These are phyloP conservation scores for Sphagnurus paluster DNA, from an alignment of 1,284 basidiomycete species.

Conservation along the genomic window DNA sequence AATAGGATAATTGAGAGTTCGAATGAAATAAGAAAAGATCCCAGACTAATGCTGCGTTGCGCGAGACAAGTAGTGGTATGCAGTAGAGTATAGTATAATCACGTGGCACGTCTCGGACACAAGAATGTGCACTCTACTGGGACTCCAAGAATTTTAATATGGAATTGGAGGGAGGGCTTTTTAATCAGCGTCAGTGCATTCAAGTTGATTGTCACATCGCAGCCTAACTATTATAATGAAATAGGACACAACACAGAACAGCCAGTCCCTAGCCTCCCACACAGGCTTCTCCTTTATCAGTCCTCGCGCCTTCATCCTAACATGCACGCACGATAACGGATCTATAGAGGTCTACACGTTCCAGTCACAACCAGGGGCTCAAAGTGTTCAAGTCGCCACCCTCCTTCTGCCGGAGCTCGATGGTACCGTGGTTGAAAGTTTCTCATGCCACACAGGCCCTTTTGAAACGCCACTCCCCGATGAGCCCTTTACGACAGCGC, in stretches of 20 bases:
- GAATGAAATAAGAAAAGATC: no score
- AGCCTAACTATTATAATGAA: no score
- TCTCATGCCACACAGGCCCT: conserved; percentile 34
- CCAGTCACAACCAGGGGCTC: conserved; percentile 10
- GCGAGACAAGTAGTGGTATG: no score
- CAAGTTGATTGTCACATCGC: not conserved
- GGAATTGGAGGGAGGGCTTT: conserved; percentile 53
- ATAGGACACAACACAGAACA: conserved; percentile 10
- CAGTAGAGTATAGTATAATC: no score
- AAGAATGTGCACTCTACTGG: no score
- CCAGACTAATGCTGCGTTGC: no score
- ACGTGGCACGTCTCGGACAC: no score
- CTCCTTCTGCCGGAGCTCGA: conserved; percentile 34
- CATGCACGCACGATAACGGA: conserved; percentile 30
- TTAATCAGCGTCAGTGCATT: conserved; percentile 45
- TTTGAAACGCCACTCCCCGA: conserved; percentile 36
- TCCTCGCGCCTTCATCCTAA: conserved; percentile 43
- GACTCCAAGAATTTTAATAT: conserved; percentile 41
- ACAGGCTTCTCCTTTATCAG: conserved; percentile 51
- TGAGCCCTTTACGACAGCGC: conserved; percentile 37
- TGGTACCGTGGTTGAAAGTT: conserved; percentile 15
- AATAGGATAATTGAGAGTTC: no score
- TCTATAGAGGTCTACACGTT: conserved; percentile 41
- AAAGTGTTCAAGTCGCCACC: conserved; percentile 26
- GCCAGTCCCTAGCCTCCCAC: conserved; percentile 28